These are phyloP conservation scores for Penicillium rolfsii DNA, from an alignment of 2,329 filamentous ascomycete species.

Conservation along the genomic window DNA sequence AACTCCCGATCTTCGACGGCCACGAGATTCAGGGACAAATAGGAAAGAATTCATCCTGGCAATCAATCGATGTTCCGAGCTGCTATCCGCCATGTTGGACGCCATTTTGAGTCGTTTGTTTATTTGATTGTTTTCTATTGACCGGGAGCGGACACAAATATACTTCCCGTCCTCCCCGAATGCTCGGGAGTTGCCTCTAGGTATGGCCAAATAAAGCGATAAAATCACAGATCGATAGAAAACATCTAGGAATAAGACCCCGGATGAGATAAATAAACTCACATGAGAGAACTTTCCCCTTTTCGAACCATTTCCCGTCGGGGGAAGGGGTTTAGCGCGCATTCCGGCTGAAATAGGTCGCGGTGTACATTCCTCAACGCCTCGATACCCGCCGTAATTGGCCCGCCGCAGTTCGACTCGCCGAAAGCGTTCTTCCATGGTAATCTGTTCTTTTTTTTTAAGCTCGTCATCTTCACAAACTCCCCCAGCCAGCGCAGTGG, in stretches of 20 bases:
- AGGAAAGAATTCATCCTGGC: background rate
- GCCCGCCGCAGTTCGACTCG: background rate
- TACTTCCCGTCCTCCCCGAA: background rate
- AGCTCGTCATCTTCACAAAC: background rate
- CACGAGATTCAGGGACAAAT: conserved; percentile 6
- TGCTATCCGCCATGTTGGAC: accelerated
- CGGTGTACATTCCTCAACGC: conserved; percentile 18
- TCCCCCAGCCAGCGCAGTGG: background rate
- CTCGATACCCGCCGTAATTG: background rate
- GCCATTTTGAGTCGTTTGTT: background rate
- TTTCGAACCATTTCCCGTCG: background rate
- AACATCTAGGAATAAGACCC: background rate
- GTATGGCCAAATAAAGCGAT: background rate
- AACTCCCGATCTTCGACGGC: conserved; percentile 7
- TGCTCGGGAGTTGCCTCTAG: background rate
- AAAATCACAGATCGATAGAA: background rate
- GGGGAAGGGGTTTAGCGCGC: conserved; percentile 1
- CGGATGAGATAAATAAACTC: background rate
- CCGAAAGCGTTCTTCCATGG: conserved; percentile 12
- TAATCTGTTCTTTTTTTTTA: conserved; percentile 10
- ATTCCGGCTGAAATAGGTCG: conserved; percentile 18
- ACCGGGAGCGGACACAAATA: background rate
- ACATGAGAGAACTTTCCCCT: background rate
- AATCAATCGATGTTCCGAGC: background rate
- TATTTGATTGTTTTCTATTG: background rate